Conservation (phyloP, 495 filamentous ascomycete species). For the Penicillium samsonianum region DNA sequence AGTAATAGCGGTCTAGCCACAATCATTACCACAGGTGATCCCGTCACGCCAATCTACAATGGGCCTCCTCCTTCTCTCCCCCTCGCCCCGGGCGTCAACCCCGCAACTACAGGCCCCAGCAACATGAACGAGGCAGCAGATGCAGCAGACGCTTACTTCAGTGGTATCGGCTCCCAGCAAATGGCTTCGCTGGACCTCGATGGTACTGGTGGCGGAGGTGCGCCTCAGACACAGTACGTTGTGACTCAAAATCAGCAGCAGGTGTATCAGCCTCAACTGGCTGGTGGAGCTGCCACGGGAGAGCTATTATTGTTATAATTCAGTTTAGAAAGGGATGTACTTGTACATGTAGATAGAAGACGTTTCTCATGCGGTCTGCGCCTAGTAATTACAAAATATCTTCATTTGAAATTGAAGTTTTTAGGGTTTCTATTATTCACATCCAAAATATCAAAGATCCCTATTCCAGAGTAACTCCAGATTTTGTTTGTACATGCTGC, state of each 20-base stretch:
- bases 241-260: slow-evolving; percentile 58
- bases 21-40: slow-evolving; percentile 27
- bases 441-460: background rate
- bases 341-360: slow-evolving; percentile 33
- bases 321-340: background rate
- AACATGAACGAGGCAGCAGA: slow-evolving; percentile 58
- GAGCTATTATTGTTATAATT: slow-evolving; percentile 50
- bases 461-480: background rate
- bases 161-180: slow-evolving; percentile 65
- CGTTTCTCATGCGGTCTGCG: background rate
- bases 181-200: slow-evolving; percentile 69
- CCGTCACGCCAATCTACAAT: slow-evolving; percentile 23
- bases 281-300: slow-evolving; percentile 49
- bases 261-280: slow-evolving; percentile 53
- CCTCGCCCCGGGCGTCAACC: slow-evolving; percentile 21
- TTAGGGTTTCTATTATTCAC: background rate
- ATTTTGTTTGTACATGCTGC: too few relatives aligned
- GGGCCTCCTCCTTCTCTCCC: slow-evolving; percentile 25
- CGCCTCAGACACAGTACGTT: slow-evolving; percentile 49
- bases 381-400: slow-evolving; percentile 7
- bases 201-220: slow-evolving; percentile 39
- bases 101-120: slow-evolving; percentile 22
- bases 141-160: slow-evolving; percentile 86
- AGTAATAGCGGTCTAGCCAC: slow-evolving; percentile 33
- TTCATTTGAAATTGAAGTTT: background rate